Evolutionary conservation across 2,329 filamentous ascomycete genomes (phyloP).

Genomic region (Fusarium proliferatum): DNA sequence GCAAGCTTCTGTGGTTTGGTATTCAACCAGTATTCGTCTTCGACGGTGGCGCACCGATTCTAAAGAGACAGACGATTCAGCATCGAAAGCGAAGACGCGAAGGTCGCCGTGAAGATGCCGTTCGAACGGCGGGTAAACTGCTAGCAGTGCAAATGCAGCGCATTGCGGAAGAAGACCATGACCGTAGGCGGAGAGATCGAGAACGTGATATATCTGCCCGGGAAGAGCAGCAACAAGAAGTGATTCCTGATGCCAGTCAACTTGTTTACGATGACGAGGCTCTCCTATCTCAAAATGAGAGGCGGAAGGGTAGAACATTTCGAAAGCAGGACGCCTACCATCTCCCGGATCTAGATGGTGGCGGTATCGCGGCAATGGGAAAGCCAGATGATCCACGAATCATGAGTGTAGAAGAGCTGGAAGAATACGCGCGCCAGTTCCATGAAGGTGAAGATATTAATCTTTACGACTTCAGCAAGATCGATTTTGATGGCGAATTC

Average conservation of each 20-base stretch:
- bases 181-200: constrained; percentile 65
- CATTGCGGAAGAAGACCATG: constrained; percentile 84
- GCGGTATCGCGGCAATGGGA: constrained; percentile 85
- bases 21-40: constrained; percentile 98
- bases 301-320: constrained; percentile 79
- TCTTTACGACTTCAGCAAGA: constrained; percentile 96
- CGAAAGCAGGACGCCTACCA: constrained; percentile 95
- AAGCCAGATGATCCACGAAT: constrained; percentile 92
- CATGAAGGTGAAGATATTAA: constrained; percentile 91
- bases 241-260: constrained; percentile 73
- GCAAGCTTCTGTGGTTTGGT: constrained; percentile 95
- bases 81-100: constrained; percentile 83
- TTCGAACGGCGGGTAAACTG: constrained; percentile 88
- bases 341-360: constrained; percentile 84
- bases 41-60: constrained; percentile 89
- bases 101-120: constrained; percentile 91
- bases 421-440: constrained; percentile 94
- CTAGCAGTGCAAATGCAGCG: constrained; percentile 95
- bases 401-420: constrained; percentile 94
- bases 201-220: constrained; percentile 57
- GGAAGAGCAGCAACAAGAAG: constrained; percentile 68
- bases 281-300: constrained; percentile 81
- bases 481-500: constrained; percentile 96
- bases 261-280: constrained; percentile 93
- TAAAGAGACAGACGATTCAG: constrained; percentile 92